Base-by-base conservation (phyloP, 306 rosid genomes). In the Medicago arabica region DNA sequence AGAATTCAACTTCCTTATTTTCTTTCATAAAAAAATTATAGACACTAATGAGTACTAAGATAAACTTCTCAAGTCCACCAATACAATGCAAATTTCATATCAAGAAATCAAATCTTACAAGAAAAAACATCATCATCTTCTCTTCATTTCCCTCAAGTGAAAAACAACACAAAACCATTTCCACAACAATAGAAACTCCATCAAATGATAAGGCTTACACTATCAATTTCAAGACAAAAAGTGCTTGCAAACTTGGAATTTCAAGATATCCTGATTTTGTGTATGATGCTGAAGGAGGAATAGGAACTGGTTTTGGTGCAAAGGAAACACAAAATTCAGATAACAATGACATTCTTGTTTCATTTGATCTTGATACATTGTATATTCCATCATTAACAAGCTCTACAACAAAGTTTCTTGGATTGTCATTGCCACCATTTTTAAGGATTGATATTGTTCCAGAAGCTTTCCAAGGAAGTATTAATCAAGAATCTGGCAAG, bases 341-440 rank as follows among this genome's bases (percentile, higher is more conserved):
- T 9, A 44, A 49, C 21, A 84, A 21, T 68, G 86, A 81, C 17
- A 62, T 90, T 79, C 83, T 62, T n/a, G 89, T 92, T 66, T 88
- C 86, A 40, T 95, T 95, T 86, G 98, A 92, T 83, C 7, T 86
- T 49, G 80, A 76, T 31, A 86, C 91, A 16, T 76, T 92, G 54
- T 94, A 86, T 41, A 90, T 94, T 72, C 97, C 98, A 7, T 85
- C 97, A 51, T 51, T 94, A 78, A 86, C 89, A 57, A 86, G 87
- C 76, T 76, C 88, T 58, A 92, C 97, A 11, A 85, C 97, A 23
- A 94, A 83, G 89, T 86, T 92, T 85, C 82, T 95, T 76, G 97
- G 97, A 51, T 83, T 92, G 69, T 88, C 97, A 25, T 78, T 94
- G 89, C 98, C 96, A 17, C 97, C 97, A 12, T 87, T 94, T 84